These are phyloP conservation scores for Pestalotiopsis sp. DNA, from an alignment of 2,329 filamentous ascomycete species.

Conservation along the genomic window DNA sequence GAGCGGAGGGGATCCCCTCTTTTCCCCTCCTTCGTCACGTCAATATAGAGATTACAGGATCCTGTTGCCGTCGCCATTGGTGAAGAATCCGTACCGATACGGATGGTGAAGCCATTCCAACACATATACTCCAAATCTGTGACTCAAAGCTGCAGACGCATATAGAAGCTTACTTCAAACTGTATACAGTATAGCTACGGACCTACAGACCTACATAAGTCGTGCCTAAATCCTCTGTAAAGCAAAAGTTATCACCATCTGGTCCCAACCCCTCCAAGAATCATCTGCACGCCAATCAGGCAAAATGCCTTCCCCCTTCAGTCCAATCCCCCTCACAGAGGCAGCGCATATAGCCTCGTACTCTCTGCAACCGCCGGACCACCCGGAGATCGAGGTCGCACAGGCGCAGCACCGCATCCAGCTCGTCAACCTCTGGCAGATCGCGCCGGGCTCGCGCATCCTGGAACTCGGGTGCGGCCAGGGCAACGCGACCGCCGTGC, in stretches of 20 bases:
- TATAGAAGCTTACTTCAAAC: not conserved
- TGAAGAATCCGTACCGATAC: no score
- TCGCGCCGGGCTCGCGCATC: conserved; percentile 42
- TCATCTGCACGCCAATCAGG: not conserved
- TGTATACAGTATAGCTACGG: not conserved
- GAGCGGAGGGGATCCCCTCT: no score
- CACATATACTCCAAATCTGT: not conserved
- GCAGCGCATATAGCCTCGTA: conserved; percentile 12
- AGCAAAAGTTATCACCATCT: not conserved
- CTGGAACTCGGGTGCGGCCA: conserved; percentile 65
- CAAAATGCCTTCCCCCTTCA: not conserved
- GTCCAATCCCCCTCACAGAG: not conserved
- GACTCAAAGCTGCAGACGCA: not conserved
- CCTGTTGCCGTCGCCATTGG: no score
- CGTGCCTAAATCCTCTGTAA: not conserved
- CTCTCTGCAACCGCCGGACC: conserved; percentile 13
- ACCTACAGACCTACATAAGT: not conserved
- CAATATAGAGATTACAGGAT: no score
- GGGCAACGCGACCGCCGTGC: conserved; percentile 56
- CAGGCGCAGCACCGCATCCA: conserved; percentile 38
- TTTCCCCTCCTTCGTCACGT: no score
- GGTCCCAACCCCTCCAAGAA: not conserved
- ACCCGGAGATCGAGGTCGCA: conserved; percentile 19
- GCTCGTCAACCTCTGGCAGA: conserved; percentile 37
- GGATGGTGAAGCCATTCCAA: no score